Base-by-base conservation (phyloP, 495 filamentous ascomycete genomes). In the Aspergillus ostianus region DNA sequence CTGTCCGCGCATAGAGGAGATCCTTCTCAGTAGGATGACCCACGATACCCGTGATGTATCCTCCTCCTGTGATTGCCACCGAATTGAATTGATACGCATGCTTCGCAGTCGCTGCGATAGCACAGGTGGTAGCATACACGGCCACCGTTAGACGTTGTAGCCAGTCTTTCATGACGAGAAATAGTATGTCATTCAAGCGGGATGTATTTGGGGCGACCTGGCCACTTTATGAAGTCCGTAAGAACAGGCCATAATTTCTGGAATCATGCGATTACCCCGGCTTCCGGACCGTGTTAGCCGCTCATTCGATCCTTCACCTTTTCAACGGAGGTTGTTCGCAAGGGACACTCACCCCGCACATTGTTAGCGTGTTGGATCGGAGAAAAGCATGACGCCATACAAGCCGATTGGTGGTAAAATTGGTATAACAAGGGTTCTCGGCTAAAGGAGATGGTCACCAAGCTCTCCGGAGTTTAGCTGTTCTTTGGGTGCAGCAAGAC, bases 1-100 rank as follows among this genome's bases (percentile, higher is more conserved):
- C 85, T 3, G 84, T 84, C 23, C 85, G 74, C 36, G 82, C 81
- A 63, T 87, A 87, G 0, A 82, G 83, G 17, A 87, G 69, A 8
- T 83, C 82, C 57, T 81, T 81, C 12, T 67, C 70, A 21, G 72
- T 81, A 9, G 83, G 84, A 56, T 86, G 82, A 64, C 85, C 86
- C 15, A 85, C 73, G 47, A 87, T 80, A 19, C 84, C 76, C 12
- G 82, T 79, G 13, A 82, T 74, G 62, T 87, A 87, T 20, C 84
- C 85, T 45, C 84, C 84, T n/a, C 84, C 84, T 13, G 62, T 60
- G 29, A 64, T 53, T 8, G 45, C 62, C 13, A 64, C 62, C 18
- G 62, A 59, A 17, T 60, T 60, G 48, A 64, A 57, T 8, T 57
- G 51, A 44, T 64, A 64, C 13, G 44, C 36, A 36, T 64, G 47